phyloP scores from a whole-genome alignment of 2,329 filamentous ascomycete genomes.

The Microascus cirrosus region DNA sequence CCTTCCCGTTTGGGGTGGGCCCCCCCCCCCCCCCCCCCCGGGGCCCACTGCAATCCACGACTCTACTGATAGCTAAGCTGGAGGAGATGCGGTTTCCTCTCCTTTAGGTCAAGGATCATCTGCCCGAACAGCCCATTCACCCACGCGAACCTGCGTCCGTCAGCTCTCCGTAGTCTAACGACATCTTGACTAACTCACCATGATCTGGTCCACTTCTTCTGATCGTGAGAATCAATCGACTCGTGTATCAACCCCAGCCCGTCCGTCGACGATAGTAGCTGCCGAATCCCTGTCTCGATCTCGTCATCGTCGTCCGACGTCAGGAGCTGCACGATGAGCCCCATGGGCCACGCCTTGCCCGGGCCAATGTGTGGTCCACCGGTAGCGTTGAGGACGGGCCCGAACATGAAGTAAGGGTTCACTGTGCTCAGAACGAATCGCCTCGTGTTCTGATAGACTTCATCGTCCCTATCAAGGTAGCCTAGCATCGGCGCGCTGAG shows the following conservation, averaged over 20 bases:
- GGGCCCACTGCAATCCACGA: background rate
- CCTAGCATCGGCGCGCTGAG: conserved; percentile 50
- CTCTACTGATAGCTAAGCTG: conserved; percentile 31
- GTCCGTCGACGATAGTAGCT: conserved; percentile 58
- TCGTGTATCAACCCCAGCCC: conserved; percentile 73
- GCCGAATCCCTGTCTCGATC: conserved; percentile 52
- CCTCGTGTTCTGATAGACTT: conserved; percentile 62
- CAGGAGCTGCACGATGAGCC: conserved; percentile 65
- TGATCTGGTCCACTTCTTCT: conserved; percentile 28
- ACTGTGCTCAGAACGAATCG: conserved; percentile 60
- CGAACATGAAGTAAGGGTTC: conserved; percentile 62
- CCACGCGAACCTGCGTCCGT: conserved; percentile 64
- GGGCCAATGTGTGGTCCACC: conserved; percentile 46
- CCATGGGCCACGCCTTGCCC: conserved; percentile 81
- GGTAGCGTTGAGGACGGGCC: conserved; percentile 37
- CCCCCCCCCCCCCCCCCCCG: too few species aligned
- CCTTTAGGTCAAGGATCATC: conserved; percentile 63
- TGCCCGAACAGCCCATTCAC: conserved; percentile 78
- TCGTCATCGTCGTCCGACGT: conserved; percentile 67
- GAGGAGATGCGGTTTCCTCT: conserved; percentile 58
- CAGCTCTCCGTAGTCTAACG: background rate
- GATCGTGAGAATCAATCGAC: conserved; percentile 57
- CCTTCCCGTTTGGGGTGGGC: too few species aligned
- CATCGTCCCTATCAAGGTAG: conserved; percentile 44
- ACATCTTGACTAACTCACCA: conserved; percentile 20